Evolutionary conservation across 2,329 filamentous ascomycete species (phyloP).

Genomic region (Alternaria postmessia): DNA sequence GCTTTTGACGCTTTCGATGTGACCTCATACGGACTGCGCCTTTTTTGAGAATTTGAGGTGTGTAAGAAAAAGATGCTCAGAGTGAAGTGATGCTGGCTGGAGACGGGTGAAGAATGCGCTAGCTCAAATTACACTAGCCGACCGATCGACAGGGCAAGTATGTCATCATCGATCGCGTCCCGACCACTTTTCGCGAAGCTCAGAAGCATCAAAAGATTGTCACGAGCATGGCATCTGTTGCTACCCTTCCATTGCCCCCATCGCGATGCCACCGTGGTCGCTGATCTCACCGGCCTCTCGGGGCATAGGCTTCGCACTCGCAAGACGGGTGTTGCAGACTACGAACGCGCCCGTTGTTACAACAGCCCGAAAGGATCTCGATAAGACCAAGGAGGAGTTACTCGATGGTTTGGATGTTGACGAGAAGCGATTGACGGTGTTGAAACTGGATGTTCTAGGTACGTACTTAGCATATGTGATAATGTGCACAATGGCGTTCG

Average conservation of each 20-base stretch:
- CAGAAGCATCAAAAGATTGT: slow-evolving; percentile 1
- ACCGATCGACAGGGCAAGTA: slow-evolving; percentile 34
- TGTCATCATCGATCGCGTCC: slow-evolving; percentile 45
- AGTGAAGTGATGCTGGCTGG: neutral
- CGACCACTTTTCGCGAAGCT: slow-evolving; percentile 14
- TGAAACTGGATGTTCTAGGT: slow-evolving; percentile 67
- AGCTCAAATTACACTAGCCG: slow-evolving; percentile 20
- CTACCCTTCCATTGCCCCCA: neutral
- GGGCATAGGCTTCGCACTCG: slow-evolving; percentile 69
- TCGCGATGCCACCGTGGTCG: slow-evolving; percentile 57
- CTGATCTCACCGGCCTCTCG: slow-evolving; percentile 67
- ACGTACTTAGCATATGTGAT: slow-evolving; percentile 19
- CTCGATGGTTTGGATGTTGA: slow-evolving; percentile 59
- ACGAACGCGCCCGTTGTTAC: slow-evolving; percentile 67
- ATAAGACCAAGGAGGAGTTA: slow-evolving; percentile 59
- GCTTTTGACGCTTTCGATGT: neutral
- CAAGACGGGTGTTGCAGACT: slow-evolving; percentile 64
- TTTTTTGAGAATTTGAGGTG: neutral
- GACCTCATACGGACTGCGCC: neutral
- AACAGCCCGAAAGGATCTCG: slow-evolving; percentile 64
- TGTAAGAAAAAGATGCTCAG: neutral
- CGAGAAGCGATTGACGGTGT: slow-evolving; percentile 59
- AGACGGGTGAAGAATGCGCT: neutral
- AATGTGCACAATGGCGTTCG: neutral
- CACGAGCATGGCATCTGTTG: slow-evolving; percentile 16